phyloP scores from a whole-genome alignment of 2,329 filamentous ascomycete species.

The Aspergillus fijiensis region DNA sequence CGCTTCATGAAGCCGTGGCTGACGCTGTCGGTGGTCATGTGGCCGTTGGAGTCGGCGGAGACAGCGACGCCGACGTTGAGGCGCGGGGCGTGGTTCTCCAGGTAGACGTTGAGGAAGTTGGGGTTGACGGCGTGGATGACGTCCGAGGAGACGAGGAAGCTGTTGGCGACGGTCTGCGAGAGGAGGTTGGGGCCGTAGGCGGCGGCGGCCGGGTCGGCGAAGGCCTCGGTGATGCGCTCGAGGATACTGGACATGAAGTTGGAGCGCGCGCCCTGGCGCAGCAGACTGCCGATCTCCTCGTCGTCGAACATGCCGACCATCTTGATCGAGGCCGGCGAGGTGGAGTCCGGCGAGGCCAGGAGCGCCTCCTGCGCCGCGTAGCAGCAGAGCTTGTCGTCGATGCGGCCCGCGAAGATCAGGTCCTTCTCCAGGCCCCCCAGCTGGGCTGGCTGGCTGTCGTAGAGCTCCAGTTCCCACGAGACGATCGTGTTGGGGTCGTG shows the following conservation, averaged over 20 bases:
- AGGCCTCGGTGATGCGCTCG: constrained; percentile 72
- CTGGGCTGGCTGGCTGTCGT: constrained; percentile 81
- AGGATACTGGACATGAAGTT: constrained; percentile 84
- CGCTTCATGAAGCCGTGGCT: constrained; percentile 77
- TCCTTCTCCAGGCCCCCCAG: constrained; percentile 85
- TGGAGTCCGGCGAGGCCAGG: constrained; percentile 60
- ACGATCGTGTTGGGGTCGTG: constrained; percentile 71
- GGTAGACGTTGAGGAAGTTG: constrained; percentile 83
- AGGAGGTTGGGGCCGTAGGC: constrained; percentile 57
- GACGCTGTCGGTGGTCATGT: constrained; percentile 93
- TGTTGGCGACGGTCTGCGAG: constrained; percentile 82
- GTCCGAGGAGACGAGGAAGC: constrained; percentile 88
- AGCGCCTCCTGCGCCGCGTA: constrained; percentile 87
- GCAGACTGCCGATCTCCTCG: constrained; percentile 89
- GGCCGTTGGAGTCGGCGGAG: constrained; percentile 80
- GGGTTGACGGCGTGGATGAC: constrained; percentile 94
- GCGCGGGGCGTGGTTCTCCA: constrained; percentile 79
- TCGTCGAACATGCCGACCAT: constrained; percentile 94
- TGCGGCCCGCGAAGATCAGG: constrained; percentile 90
- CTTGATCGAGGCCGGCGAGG: constrained; percentile 68
- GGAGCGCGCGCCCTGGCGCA: constrained; percentile 83
- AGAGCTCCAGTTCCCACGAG: constrained; percentile 97
- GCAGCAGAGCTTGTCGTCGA: constrained; percentile 97
- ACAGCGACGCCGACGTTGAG: constrained; percentile 86
- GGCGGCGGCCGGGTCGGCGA: constrained; percentile 41